Evolutionary conservation across 768 basidiomycete genomes (phyloP).

Genomic region (Serendipita indica): DNA sequence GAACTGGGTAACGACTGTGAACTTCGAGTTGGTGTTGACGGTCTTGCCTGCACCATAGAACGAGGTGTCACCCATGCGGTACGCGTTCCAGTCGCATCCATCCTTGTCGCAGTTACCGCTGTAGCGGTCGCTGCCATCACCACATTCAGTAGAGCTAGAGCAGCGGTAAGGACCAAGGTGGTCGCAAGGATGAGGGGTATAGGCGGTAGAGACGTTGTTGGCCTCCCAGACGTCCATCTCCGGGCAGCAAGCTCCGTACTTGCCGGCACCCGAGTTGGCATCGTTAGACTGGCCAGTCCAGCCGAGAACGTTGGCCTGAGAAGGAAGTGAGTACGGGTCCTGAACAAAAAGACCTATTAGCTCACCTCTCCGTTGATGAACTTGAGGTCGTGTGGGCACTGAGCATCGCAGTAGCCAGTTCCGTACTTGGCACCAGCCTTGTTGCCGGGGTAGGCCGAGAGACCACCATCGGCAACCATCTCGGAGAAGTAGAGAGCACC

Average conservation of each 20-base stretch:
- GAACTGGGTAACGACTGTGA: constrained; percentile 49
- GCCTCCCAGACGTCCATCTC: constrained; percentile 52
- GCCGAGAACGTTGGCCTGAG: constrained; percentile 33
- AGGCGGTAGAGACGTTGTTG: constrained; percentile 36
- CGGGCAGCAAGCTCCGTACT: constrained; percentile 38
- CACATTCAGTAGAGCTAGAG: constrained; percentile 29
- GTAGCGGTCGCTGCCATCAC: constrained; percentile 26
- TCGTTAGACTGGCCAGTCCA: constrained; percentile 28
- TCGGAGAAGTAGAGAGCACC: constrained; percentile 45
- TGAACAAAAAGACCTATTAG: constrained; percentile 6
- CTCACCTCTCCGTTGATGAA: constrained; percentile 41
- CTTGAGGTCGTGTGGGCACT: constrained; percentile 45
- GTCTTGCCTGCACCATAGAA: constrained; percentile 37
- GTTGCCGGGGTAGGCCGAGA: constrained; percentile 35
- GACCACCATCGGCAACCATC: constrained; percentile 45
- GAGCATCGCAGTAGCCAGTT: constrained; percentile 52
- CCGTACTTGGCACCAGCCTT: constrained; percentile 23
- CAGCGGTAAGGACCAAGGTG: constrained; percentile 29
- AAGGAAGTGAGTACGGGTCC: neutral
- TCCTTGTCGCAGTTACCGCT: constrained; percentile 37
- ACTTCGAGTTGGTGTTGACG: constrained; percentile 35
- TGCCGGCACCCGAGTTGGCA: constrained; percentile 33
- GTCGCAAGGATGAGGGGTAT: constrained; percentile 38
- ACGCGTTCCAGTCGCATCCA: constrained; percentile 51
- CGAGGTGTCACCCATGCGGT: constrained; percentile 32